A percentile compares a stretch with the other conserved stretches of the same genome.
Evolutionary conservation across 768 basidiomycete genomes (phyloP).

Genomic region (Fistulinella prunicolor): DNA sequence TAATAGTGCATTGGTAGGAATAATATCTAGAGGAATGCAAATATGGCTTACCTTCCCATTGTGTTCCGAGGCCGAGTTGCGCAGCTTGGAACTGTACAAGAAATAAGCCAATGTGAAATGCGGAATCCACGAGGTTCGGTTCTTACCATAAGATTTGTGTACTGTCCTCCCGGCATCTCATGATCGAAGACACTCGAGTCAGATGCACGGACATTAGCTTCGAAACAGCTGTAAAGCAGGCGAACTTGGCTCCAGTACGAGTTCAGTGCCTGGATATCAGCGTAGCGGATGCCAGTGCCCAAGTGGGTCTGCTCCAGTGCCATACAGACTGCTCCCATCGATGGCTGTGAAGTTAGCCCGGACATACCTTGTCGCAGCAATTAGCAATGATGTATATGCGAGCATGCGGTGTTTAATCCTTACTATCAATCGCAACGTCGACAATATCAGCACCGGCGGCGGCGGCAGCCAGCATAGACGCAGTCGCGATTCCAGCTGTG

Average conservation of each 20-base stretch:
- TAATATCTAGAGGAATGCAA: conserved; percentile 7
- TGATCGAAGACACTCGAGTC: conserved; percentile 99
- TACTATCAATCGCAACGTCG: conserved; percentile 98
- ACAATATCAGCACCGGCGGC: conserved; percentile 98
- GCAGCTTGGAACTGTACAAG: conserved; percentile 88
- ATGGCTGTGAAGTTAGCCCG: conserved; percentile 95
- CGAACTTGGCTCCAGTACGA: conserved; percentile 98
- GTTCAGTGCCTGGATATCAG: conserved; percentile 96
- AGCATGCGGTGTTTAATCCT: conserved; percentile 31
- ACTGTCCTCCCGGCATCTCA: conserved; percentile 99
- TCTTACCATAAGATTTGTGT: conserved; percentile 87
- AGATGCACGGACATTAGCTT: conserved; percentile 95
- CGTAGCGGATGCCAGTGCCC: conserved; percentile 95
- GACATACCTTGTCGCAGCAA: conserved; percentile 74
- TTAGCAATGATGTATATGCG: conserved; percentile 8
- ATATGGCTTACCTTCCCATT: conserved; percentile 72
- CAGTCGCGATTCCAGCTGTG: conserved; percentile 95
- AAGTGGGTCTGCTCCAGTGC: conserved; percentile 92
- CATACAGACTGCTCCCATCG: conserved; percentile 96
- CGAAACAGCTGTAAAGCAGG: conserved; percentile 93
- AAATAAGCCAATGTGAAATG: conserved; percentile 20
- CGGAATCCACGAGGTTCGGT: conserved; percentile 7
- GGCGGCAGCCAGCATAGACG: conserved; percentile 96
- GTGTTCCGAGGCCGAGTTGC: conserved; percentile 93
- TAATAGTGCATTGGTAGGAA: conserved; percentile 3